Evolutionary conservation across 768 basidiomycete species (phyloP).

Genomic region (Pholiota conissans): DNA sequence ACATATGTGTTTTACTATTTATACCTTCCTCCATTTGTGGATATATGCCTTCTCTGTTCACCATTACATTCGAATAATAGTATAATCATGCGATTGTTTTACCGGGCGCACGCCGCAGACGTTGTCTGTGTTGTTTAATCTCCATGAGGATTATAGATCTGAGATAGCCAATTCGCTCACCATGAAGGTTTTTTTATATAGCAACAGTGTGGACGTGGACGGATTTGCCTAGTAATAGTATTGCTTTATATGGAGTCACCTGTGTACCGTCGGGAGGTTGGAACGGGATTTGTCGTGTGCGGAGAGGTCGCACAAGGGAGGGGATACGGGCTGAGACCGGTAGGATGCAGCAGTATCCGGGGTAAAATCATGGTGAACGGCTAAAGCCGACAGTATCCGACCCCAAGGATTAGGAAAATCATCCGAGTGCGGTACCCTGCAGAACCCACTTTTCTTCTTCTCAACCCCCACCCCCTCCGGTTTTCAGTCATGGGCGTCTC

Average conservation of each 20-base stretch:
- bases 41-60: neutral
- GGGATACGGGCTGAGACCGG: no score
- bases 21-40: conserved; percentile 8
- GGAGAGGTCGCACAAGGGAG: no score
- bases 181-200: neutral
- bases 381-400: conserved; percentile 37
- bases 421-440: conserved; percentile 17
- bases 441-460: conserved; percentile 22
- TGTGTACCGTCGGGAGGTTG: no score
- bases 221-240: no score
- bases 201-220: no score
- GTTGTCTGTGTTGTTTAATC: neutral
- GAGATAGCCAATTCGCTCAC: neutral
- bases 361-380: conserved; percentile 18
- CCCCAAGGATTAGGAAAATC: conserved; percentile 22
- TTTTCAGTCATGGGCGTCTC: conserved; percentile 68
- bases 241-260: neutral
- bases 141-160: neutral
- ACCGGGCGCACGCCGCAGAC: neutral
- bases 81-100: conserved; percentile 2
- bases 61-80: conserved; percentile 2
- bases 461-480: conserved; percentile 21
- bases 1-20: neutral
- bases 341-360: neutral
- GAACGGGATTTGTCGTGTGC: no score